Conservation (phyloP, 805 yeast genomes). For the Kuraishia hungarica region DNA sequence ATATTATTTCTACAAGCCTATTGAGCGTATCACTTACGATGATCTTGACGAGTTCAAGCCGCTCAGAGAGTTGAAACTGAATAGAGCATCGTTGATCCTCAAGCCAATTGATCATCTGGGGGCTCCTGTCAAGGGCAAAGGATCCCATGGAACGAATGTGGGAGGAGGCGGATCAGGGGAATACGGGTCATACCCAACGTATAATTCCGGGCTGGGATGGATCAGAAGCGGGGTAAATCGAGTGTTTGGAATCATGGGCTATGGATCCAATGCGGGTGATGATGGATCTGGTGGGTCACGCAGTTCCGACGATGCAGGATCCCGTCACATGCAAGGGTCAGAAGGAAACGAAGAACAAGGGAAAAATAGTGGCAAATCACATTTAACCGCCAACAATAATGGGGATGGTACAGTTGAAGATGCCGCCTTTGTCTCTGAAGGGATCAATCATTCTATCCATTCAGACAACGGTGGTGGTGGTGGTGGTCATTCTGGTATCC, state of each 20-base stretch:
- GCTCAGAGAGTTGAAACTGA: constrained; percentile 45
- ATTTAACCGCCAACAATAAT: too few species aligned
- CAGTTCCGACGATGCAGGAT: neutral
- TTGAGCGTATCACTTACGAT: constrained; percentile 57
- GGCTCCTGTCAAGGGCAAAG: neutral
- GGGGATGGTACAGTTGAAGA: too few species aligned
- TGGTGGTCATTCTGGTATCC: neutral
- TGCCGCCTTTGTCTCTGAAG: too few species aligned
- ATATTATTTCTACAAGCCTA: constrained; percentile 40
- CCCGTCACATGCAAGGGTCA: neutral
- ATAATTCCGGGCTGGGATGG: constrained; percentile 5
- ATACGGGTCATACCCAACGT: constrained; percentile 3
- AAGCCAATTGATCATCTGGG: constrained; percentile 37
- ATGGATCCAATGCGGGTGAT: constrained; percentile 1
- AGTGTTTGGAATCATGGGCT: constrained; percentile 4
- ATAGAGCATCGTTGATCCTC: constrained; percentile 64
- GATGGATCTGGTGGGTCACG: neutral
- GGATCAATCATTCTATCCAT: too few species aligned
- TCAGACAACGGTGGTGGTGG: too few species aligned
- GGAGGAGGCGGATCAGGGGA: constrained; percentile 1
- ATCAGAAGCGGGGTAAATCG: constrained; percentile 2
- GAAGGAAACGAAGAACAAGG: neutral
- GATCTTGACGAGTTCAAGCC: constrained; percentile 49
- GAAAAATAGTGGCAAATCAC: neutral
- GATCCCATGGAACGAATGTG: neutral